Conservation (phyloP, 2,329 filamentous ascomycete species). For the Aspergillus texensis region DNA sequence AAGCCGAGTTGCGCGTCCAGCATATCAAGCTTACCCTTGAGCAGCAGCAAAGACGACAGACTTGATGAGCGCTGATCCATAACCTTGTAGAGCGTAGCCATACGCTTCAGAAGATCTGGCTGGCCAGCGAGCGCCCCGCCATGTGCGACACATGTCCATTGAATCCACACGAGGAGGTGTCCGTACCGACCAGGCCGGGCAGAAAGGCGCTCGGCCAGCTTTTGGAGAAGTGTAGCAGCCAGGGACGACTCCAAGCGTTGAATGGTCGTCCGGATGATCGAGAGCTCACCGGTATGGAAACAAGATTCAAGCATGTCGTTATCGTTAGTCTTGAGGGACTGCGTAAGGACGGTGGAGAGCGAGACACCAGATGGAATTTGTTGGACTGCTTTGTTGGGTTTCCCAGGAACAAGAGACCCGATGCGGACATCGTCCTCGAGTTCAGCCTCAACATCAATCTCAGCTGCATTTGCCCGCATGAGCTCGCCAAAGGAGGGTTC, state of each 20-base stretch:
- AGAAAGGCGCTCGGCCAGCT: constrained; percentile 84
- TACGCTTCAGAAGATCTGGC: constrained; percentile 76
- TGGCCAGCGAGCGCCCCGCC: constrained; percentile 88
- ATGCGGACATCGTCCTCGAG: constrained; percentile 49
- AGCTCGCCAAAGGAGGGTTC: constrained; percentile 86
- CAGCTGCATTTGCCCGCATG: constrained; percentile 68
- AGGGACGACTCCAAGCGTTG: constrained; percentile 85
- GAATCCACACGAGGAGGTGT: constrained; percentile 90
- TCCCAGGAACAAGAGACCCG: constrained; percentile 49
- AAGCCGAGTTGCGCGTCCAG: constrained; percentile 86
- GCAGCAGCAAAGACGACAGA: constrained; percentile 76
- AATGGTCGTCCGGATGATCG: constrained; percentile 83
- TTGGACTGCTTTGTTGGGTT: constrained; percentile 52
- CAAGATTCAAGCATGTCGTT: constrained; percentile 87
- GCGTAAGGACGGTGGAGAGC: constrained; percentile 86
- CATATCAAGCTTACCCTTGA: constrained; percentile 96
- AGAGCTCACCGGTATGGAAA: constrained; percentile 75
- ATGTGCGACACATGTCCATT: constrained; percentile 90
- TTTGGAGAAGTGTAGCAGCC: constrained; percentile 75
- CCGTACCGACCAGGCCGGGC: constrained; percentile 85
- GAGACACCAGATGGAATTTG: constrained; percentile 73
- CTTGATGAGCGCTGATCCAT: constrained; percentile 83
- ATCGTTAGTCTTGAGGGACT: constrained; percentile 92
- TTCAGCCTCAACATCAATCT: constrained; percentile 70
- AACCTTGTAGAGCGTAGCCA: constrained; percentile 80